Evolutionary conservation across 2,329 filamentous ascomycete species (phyloP).

Genomic region (Colletotrichum sidae): DNA sequence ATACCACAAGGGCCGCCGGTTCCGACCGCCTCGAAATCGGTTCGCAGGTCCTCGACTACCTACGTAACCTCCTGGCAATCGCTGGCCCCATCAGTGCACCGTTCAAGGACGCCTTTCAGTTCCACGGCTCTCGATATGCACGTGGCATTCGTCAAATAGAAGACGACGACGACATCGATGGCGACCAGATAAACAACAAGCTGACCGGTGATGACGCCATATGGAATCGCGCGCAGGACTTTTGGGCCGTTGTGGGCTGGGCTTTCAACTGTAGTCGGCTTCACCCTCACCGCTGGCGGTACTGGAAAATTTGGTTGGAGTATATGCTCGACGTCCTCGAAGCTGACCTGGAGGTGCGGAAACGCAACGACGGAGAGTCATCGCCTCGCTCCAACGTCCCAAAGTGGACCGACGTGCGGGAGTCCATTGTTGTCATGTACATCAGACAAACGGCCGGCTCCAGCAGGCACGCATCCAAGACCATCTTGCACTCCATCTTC

Average conservation of each 20-base stretch:
- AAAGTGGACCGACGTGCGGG: constrained; percentile 43
- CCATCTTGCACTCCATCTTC: constrained; percentile 75
- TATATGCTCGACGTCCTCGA: constrained; percentile 84
- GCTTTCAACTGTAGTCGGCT: constrained; percentile 85
- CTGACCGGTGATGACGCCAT: constrained; percentile 75
- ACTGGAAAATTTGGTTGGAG: constrained; percentile 84
- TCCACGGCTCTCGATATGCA: constrained; percentile 59
- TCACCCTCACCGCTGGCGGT: constrained; percentile 79
- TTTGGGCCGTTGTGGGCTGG: constrained; percentile 93
- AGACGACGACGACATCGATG: constrained; percentile 56
- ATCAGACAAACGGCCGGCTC: constrained; percentile 57
- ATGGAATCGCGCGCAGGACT: constrained; percentile 83
- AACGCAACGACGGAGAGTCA: constrained; percentile 58
- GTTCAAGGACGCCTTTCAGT: constrained; percentile 78
- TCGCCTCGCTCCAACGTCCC: constrained; percentile 32
- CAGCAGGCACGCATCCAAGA: constrained; percentile 59
- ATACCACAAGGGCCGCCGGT: constrained; percentile 78
- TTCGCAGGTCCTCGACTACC: constrained; percentile 74
- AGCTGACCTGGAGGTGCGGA: constrained; percentile 72
- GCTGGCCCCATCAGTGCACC: constrained; percentile 78
- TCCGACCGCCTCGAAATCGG: constrained; percentile 72
- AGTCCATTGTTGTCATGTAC: constrained; percentile 73
- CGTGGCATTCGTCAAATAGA: constrained; percentile 56
- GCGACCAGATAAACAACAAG: constrained; percentile 65
- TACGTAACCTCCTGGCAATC: constrained; percentile 73